Base-by-base conservation (phyloP, 2,329 filamentous ascomycete genomes). In the Diaporthe vexans region DNA sequence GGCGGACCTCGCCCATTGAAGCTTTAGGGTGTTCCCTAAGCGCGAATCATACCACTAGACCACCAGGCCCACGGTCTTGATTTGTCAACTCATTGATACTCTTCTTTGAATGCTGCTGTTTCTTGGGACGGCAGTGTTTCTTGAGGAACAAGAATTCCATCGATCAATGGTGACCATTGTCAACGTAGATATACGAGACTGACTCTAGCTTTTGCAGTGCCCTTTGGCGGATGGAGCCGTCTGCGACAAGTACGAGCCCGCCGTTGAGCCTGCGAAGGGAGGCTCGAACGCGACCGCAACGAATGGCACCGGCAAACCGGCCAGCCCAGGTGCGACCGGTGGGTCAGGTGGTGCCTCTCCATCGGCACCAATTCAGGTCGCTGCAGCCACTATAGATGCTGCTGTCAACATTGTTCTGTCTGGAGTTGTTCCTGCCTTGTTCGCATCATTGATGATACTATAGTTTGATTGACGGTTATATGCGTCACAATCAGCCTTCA, bases 221-320 rank as follows among this genome's bases (percentile, higher is more conserved):
- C 86, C 86, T 1, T 67, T 87, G 17, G 84, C 87, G 19, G 76
- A 81, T 9, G 85, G 87, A 68, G 81, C 85, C 9, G 83, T 82
- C 8, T 91, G 90, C 78, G 78, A 78, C 24, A 77, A 79, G n/a
- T 90, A 90, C 78, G 81, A 80, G 4, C 57, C 79, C 19, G 81
- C 78, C 3, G 43, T 80, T 9, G 79, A 76, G 73, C 79, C 79
- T 9, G 5, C 2, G 40, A 71, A 52, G 1, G 63, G 63, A 52
- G 46, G 63, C 46, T 37, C 63, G 7, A 67, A 67, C 26, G 46
- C 63, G 21, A 67, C 63, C 21, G 46, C 63, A 37, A 67, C 63
- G 10, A 10, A 11, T 21, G n/a, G 33, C 1, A 17, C 33, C 5
- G n/a, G 54, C 21, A n/a, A 11, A 4, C 21, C 46, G 9, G 11